phyloP scores from a whole-genome alignment of 805 yeast species.

The Isabelozyma pseudorhagii region DNA sequence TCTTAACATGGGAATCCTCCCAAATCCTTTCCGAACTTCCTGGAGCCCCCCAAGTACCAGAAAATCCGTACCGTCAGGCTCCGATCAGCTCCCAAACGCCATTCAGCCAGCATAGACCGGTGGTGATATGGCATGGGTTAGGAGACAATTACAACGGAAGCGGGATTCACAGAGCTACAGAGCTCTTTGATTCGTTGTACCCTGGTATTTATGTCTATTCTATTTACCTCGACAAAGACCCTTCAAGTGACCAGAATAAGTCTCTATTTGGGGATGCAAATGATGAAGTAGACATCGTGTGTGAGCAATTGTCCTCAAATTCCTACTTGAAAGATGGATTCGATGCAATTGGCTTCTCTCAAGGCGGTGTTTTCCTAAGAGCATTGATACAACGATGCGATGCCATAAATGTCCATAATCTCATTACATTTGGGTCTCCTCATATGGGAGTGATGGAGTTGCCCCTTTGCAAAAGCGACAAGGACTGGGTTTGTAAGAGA shows the following conservation, averaged over 20 bases:
- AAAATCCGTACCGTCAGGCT: not conserved
- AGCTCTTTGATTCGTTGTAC: slow-evolving; percentile 36
- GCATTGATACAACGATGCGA: slow-evolving; percentile 62
- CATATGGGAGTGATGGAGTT: slow-evolving; percentile 73
- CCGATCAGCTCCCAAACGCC: not conserved
- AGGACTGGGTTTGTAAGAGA: slow-evolving; percentile 58
- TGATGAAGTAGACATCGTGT: slow-evolving; percentile 51
- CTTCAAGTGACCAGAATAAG: slow-evolving; percentile 49
- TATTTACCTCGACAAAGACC: slow-evolving; percentile 47
- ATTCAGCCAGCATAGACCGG: slow-evolving; percentile 31
- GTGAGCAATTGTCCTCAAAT: slow-evolving; percentile 47
- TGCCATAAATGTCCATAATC: slow-evolving; percentile 34
- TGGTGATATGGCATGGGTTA: slow-evolving; percentile 83
- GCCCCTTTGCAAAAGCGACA: slow-evolving; percentile 49
- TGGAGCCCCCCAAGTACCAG: not conserved
- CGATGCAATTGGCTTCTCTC: slow-evolving; percentile 76
- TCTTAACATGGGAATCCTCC: not conserved
- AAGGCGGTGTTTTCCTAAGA: slow-evolving; percentile 79
- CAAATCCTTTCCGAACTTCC: not conserved
- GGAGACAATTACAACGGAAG: slow-evolving; percentile 70
- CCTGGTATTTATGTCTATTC: slow-evolving; percentile 57
- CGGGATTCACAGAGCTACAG: slow-evolving; percentile 49
- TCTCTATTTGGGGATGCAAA: slow-evolving; percentile 61
- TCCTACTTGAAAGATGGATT: slow-evolving; percentile 54
- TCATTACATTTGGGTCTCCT: slow-evolving; percentile 79